Conservation (phyloP, 2,329 filamentous ascomycete genomes). For the Xylaria sp. region DNA sequence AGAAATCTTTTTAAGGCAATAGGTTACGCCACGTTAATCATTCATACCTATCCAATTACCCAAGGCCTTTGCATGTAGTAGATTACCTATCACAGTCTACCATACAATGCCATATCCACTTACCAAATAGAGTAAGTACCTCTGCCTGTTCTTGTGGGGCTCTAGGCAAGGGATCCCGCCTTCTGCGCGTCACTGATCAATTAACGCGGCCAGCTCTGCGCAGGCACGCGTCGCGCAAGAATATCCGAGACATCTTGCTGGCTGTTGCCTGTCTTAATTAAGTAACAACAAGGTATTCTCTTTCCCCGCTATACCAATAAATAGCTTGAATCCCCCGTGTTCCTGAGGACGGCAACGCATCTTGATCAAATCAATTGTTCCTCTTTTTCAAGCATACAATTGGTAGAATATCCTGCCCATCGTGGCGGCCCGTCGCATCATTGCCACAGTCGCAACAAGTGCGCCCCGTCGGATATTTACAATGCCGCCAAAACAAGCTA, state of each 20-base stretch:
- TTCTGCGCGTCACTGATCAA: slow-evolving; percentile 41
- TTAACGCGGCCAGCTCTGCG: slow-evolving; percentile 40
- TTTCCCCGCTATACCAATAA: background rate
- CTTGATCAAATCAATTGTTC: slow-evolving; percentile 8
- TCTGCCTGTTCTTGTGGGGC: slow-evolving; percentile 11
- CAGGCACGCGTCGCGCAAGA: slow-evolving; percentile 31
- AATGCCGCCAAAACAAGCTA: slow-evolving; percentile 51
- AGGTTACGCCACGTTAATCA: background rate
- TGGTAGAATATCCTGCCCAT: slow-evolving; percentile 24
- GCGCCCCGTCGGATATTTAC: slow-evolving; percentile 43
- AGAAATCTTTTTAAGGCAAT: background rate
- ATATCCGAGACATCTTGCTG: slow-evolving; percentile 16
- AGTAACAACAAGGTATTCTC: background rate
- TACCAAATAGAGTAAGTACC: background rate
- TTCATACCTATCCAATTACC: background rate
- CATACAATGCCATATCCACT: no score
- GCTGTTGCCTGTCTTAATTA: slow-evolving; percentile 14
- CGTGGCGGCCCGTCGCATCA: slow-evolving; percentile 44
- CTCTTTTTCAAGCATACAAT: background rate
- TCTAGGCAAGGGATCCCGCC: background rate
- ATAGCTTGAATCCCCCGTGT: background rate
- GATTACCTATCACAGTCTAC: no score
- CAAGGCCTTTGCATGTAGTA: background rate
- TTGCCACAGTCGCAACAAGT: slow-evolving; percentile 42
- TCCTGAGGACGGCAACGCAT: background rate